These are phyloP conservation scores for Ophiostoma ips DNA, from an alignment of 2,329 filamentous ascomycete species.

Conservation along the genomic window DNA sequence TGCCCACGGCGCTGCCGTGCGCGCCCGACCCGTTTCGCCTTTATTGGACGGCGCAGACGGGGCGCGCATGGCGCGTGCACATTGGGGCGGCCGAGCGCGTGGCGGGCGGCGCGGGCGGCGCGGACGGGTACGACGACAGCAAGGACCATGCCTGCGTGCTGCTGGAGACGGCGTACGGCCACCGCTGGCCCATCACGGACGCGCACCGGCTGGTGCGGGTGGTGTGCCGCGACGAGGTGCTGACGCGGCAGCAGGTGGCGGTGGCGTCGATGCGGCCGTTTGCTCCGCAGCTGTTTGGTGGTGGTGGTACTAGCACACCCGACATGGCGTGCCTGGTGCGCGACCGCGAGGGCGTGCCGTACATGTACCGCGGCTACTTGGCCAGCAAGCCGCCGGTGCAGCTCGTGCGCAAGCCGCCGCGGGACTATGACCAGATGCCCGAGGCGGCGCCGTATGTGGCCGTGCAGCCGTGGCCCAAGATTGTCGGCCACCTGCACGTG, in stretches of 20 bases:
- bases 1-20: constrained; percentile 29
- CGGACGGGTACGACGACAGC: background rate
- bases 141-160: constrained; percentile 32
- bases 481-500: constrained; percentile 45
- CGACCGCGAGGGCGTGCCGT: constrained; percentile 23
- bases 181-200: constrained; percentile 30
- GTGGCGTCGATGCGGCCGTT: constrained; percentile 7
- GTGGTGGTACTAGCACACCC: background rate
- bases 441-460: constrained; percentile 35
- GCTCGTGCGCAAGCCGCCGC: constrained; percentile 25
- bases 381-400: constrained; percentile 29
- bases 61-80: constrained; percentile 24
- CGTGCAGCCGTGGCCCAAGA: constrained; percentile 35
- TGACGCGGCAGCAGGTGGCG: constrained; percentile 21
- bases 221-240: constrained; percentile 14
- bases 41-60: constrained; percentile 23
- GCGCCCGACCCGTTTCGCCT: constrained; percentile 24
- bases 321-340: constrained; percentile 26
- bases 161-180: constrained; percentile 31
- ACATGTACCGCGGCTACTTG: constrained; percentile 28
- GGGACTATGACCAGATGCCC: constrained; percentile 25
- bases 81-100: constrained; percentile 10
- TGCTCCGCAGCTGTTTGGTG: background rate
- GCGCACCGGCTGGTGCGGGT: constrained; percentile 31
- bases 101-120: background rate